A percentile compares a stretch with the other conserved stretches of the same genome.
Evolutionary conservation across 257 asterid species (phyloP).

Genomic region (Lycium ferocissimum): DNA sequence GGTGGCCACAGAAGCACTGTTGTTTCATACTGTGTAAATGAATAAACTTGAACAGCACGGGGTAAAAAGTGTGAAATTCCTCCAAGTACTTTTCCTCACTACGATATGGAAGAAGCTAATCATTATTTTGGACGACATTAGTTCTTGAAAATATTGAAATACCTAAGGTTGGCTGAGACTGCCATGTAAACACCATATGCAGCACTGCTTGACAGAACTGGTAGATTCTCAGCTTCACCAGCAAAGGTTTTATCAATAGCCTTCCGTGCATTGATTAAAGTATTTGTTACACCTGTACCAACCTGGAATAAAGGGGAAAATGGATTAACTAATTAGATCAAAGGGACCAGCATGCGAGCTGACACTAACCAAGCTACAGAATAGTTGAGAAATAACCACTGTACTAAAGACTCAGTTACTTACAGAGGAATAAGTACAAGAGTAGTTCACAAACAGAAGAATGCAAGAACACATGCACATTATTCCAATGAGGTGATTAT

Average conservation of each 20-base stretch:
- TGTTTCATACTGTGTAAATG: background rate
- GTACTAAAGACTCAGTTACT: background rate
- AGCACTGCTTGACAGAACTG: constrained; percentile 73
- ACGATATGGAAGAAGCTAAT: constrained; percentile 10
- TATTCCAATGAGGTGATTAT: background rate
- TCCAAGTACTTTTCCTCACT: background rate
- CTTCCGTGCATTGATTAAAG: constrained; percentile 67
- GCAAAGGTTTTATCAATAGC: constrained; percentile 78
- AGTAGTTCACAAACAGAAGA: background rate
- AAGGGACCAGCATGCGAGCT: constrained; percentile 13
- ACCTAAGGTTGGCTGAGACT: constrained; percentile 96
- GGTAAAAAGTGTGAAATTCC: constrained; percentile 3
- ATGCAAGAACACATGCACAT: constrained; percentile 8
- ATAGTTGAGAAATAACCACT: background rate
- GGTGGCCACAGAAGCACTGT: constrained; percentile 10
- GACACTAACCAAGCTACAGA: background rate
- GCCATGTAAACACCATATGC: constrained; percentile 96
- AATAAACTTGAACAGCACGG: background rate
- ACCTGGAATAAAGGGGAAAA: constrained; percentile 50
- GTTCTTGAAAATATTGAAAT: constrained; percentile 23
- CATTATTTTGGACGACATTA: background rate
- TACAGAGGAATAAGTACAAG: background rate
- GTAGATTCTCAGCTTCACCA: constrained; percentile 90
- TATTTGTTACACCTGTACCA: constrained; percentile 92
- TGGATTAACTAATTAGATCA: background rate